These are phyloP conservation scores for Saccharomyces hybrid DNA, from an alignment of 1,139 yeast genomes.

Conservation along the genomic window DNA sequence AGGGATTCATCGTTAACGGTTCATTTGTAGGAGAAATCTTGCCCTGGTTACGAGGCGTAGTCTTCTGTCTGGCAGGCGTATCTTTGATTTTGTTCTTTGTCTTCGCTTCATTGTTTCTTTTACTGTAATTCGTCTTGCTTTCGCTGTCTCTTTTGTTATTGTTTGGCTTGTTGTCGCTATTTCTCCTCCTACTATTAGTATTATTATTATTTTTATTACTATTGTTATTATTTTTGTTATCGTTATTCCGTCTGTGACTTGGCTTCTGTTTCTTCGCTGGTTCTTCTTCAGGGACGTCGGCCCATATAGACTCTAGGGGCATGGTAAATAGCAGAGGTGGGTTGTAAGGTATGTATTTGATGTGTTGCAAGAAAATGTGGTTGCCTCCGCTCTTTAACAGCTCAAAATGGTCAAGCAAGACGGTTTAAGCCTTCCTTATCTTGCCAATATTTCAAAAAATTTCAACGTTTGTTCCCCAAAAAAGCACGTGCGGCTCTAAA, in stretches of 20 bases:
- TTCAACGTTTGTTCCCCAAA: background rate
- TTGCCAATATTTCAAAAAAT: background rate
- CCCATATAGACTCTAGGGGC: conserved; percentile 22
- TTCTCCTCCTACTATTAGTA: background rate
- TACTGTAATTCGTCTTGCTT: conserved; percentile 5
- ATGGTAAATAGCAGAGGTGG: background rate
- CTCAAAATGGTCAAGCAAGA: background rate
- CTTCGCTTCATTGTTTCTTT: conserved; percentile 1
- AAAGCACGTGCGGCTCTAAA: background rate
- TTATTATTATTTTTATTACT: background rate
- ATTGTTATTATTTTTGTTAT: background rate
- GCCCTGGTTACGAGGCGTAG: background rate
- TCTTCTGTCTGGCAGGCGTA: background rate
- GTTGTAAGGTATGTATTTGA: background rate
- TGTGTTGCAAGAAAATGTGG: background rate
- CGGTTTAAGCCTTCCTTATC: background rate
- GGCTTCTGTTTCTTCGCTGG: background rate
- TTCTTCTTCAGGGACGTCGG: conserved; percentile 12
- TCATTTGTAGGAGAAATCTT: background rate
- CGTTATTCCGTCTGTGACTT: background rate
- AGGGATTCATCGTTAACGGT: background rate
- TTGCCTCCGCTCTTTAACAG: background rate
- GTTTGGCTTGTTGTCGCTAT: conserved; percentile 1
- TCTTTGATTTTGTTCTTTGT: conserved; percentile 4
- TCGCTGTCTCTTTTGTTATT: background rate